Conservation (phyloP, 2,329 filamentous ascomycete genomes). For the Apiospora kogelbergensis region DNA sequence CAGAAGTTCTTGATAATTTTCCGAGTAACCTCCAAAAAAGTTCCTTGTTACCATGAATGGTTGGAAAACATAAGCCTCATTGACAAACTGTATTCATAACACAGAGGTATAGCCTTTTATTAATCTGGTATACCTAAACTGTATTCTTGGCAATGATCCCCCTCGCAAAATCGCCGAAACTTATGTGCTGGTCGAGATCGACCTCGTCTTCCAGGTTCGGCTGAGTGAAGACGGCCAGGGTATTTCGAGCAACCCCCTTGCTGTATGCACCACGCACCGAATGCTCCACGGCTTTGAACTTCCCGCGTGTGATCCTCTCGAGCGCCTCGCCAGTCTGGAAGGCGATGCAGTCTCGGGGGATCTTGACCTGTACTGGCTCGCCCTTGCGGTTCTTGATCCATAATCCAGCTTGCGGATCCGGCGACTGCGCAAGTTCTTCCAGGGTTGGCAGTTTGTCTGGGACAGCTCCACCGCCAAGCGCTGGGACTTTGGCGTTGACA, state of each 20-base stretch:
- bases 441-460: conserved; percentile 49
- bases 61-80: neutral
- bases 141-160: conserved; percentile 62
- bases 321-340: conserved; percentile 96
- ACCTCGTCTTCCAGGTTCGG: conserved; percentile 84
- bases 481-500: conserved; percentile 34
- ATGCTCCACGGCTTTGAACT: conserved; percentile 92
- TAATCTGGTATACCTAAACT: conserved; percentile 32
- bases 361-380: conserved; percentile 83
- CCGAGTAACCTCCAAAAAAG: neutral
- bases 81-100: neutral
- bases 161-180: conserved; percentile 74
- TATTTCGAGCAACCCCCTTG: conserved; percentile 73
- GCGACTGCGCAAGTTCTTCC: conserved; percentile 70
- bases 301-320: conserved; percentile 85
- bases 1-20: neutral
- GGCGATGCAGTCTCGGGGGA: conserved; percentile 86
- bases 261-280: conserved; percentile 79
- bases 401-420: conserved; percentile 83
- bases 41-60: too few relatives aligned
- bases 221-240: conserved; percentile 94
- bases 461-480: conserved; percentile 33
- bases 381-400: conserved; percentile 89
- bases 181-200: conserved; percentile 64
- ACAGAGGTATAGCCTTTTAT: neutral